These are phyloP conservation scores for Talaromyces albobiverticillius DNA, from an alignment of 2,329 filamentous ascomycete species.

Conservation along the genomic window DNA sequence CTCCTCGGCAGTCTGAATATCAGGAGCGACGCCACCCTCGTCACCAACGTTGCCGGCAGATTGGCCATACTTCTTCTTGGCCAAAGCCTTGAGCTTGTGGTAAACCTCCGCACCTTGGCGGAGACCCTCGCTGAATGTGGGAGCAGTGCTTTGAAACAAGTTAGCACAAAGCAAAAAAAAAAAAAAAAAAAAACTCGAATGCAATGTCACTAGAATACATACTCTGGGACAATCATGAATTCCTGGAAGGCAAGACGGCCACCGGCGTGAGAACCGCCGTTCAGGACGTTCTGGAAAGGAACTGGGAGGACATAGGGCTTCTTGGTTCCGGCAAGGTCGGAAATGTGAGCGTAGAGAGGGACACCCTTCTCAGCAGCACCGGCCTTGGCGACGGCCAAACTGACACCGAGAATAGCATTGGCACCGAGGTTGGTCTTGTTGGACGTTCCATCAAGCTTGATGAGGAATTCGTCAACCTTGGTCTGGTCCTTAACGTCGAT, in stretches of 20 bases:
- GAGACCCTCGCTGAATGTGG: constrained; percentile 91
- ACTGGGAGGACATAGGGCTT: constrained; percentile 88
- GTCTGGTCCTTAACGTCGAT: constrained; percentile 84
- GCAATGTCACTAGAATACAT: too few relatives aligned
- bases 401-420: constrained; percentile 85
- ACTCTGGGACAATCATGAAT: constrained; percentile 91
- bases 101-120: constrained; percentile 97
- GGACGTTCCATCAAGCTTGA: constrained; percentile 75
- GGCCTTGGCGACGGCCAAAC: constrained; percentile 80
- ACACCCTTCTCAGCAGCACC: constrained; percentile 86
- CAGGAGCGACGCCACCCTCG: constrained; percentile 98
- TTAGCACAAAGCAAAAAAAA: too few relatives aligned
- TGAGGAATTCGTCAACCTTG: constrained; percentile 80
- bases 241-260: constrained; percentile 93
- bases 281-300: constrained; percentile 91
- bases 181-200: too few relatives aligned
- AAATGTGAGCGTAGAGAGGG: constrained; percentile 83
- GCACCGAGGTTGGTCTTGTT: constrained; percentile 88
- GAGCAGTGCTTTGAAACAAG: constrained; percentile 60
- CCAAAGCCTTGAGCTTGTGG: constrained; percentile 92
- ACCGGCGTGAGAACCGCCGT: constrained; percentile 94
- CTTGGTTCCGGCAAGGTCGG: constrained; percentile 83
- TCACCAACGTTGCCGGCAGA: constrained; percentile 98
- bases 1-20: constrained; percentile 96
- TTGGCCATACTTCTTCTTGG: constrained; percentile 99